Evolutionary conservation across 2,329 filamentous ascomycete species (phyloP).

Genomic region (Amauroascus verrucosus): DNA sequence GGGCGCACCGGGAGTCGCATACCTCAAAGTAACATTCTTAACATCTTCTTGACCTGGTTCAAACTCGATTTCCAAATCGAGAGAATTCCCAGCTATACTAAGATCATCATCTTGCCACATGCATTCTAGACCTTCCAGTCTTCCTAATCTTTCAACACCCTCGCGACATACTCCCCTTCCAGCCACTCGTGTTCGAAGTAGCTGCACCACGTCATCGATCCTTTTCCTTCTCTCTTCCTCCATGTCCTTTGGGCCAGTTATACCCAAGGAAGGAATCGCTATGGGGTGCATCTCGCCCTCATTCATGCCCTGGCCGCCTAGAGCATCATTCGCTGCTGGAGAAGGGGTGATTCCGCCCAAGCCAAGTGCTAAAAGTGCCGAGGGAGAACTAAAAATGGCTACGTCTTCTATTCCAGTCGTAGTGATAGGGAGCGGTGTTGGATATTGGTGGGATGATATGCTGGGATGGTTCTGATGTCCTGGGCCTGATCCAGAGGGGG

Average conservation of each 20-base stretch:
- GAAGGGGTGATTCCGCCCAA: conserved; percentile 35
- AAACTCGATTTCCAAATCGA: conserved; percentile 40
- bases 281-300: conserved; percentile 33
- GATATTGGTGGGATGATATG: conserved; percentile 34
- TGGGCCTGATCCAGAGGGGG: conserved; percentile 33
- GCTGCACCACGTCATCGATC: conserved; percentile 33
- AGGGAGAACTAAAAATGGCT: conserved; percentile 37
- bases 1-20: conserved; percentile 32
- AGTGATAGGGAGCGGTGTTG: conserved; percentile 34
- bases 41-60: conserved; percentile 32
- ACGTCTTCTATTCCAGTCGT: conserved; percentile 30
- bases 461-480: conserved; percentile 28
- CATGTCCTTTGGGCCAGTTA: conserved; percentile 29
- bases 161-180: conserved; percentile 37
- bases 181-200: conserved; percentile 32
- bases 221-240: conserved; percentile 35
- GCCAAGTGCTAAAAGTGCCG: conserved; percentile 36
- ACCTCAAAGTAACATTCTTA: conserved; percentile 35
- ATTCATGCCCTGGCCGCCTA: conserved; percentile 30
- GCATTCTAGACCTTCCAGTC: conserved; percentile 37
- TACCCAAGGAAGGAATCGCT: conserved; percentile 31
- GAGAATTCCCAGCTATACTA: conserved; percentile 38
- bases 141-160: conserved; percentile 34
- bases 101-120: conserved; percentile 40
- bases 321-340: conserved; percentile 29